Conservation (phyloP, 1,284 basidiomycete species). For the Golubevia pallescens region DNA sequence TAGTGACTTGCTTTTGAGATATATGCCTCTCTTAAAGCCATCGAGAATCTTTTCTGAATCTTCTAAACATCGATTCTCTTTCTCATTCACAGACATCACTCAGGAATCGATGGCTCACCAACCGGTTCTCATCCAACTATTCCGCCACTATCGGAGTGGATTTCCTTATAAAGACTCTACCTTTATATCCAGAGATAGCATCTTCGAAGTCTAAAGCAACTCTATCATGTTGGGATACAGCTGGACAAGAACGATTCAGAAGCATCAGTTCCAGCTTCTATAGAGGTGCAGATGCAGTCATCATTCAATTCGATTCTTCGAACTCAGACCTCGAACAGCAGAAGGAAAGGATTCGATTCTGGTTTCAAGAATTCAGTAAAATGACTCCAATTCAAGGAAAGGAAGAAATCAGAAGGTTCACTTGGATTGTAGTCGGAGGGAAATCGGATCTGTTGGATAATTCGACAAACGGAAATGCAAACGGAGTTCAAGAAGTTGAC, state of each 20-base stretch:
- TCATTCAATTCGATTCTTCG: constrained; percentile 35
- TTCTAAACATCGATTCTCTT: no score
- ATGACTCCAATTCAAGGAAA: constrained; percentile 26
- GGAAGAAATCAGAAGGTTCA: constrained; percentile 31
- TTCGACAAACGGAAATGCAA: no score
- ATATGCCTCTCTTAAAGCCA: no score
- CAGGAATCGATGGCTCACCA: constrained; percentile 30
- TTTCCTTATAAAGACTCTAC: constrained; percentile 41
- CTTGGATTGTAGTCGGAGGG: constrained; percentile 25
- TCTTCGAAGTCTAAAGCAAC: background rate
- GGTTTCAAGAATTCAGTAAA: constrained; percentile 40
- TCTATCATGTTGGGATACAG: constrained; percentile 25
- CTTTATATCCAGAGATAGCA: background rate
- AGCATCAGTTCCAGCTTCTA: constrained; percentile 52
- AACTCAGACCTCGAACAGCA: constrained; percentile 5
- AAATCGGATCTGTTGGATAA: background rate
- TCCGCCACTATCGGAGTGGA: constrained; percentile 51
- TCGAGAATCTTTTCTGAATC: no score
- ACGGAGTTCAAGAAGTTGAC: background rate
- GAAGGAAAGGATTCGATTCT: constrained; percentile 16
- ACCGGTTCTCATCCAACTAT: constrained; percentile 32
- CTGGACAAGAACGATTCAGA: constrained; percentile 56
- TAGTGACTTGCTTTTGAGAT: no score
- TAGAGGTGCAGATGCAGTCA: constrained; percentile 47
- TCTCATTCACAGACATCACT: constrained; percentile 21